Evolutionary conservation across 768 basidiomycete species (phyloP), one percentile per base, ranked within the genome.

Genomic region (Daedaleopsis nitida): DNA sequence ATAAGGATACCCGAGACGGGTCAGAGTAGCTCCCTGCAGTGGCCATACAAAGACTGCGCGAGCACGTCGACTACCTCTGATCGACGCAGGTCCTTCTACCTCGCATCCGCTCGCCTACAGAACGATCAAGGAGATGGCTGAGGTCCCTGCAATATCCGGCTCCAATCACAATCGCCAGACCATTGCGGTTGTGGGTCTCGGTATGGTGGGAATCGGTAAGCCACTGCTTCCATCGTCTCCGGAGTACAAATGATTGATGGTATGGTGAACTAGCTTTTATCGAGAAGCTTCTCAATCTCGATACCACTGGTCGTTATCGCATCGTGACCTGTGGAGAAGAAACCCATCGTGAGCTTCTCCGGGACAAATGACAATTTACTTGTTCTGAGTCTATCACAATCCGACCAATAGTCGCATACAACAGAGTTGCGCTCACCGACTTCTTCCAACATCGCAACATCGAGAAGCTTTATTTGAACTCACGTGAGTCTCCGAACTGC

Each of bases 271-370:
- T 14, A 81, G 86, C 86, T 0, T 88, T 89, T 74, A 86, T 89
- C 66, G 87, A 89, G 69, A 89, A 88, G 65, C 74, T 90, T 34
- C 76, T 88, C 45, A 78, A 80, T 57, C 76, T 85, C 27, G 85
- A 89, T 65, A 77, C 79, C 19, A 70, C 70, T 3, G 74, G 75
- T 8, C 71, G 73, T 17, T 88, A 86, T 72, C 76, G 78, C 54
- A 73, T 88, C 34, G 76, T 84, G 14, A 87, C 85, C 1, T 83
- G 82, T 49, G 86, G 87, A 12, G 88, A 91, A 73, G 82, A 81
- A 67, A 65, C 59, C 35, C 71, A 70, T 54, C 51, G 69, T 70
- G 19, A 57, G 68, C 52, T 69, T 72, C 35, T 73, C 69, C n/a
- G 8, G 16, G n/a, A n/a, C n/a, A n/a, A 2, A 16, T 13, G 21